These are phyloP conservation scores for Trichophyton mentagrophytes DNA, from an alignment of 2,329 filamentous ascomycete species.

Conservation along the genomic window DNA sequence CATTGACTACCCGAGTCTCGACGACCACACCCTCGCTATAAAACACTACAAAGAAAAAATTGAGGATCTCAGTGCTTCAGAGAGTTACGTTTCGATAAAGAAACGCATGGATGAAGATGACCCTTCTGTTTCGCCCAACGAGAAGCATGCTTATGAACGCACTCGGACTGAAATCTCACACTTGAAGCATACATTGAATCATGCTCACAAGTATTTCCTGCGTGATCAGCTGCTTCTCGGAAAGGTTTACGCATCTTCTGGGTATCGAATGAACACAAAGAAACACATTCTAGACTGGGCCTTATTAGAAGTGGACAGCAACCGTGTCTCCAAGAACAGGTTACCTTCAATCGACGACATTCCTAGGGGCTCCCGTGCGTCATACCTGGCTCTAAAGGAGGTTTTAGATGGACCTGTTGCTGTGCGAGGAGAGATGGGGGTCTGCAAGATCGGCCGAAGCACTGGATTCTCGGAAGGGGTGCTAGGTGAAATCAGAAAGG, in stretches of 20 bases:
- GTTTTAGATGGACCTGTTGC: neutral
- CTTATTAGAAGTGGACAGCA: neutral
- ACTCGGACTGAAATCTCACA: neutral
- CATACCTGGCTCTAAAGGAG: neutral
- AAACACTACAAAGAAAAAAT: neutral
- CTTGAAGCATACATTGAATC: neutral
- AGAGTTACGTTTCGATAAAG: neutral
- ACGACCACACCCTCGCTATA: neutral
- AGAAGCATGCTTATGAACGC: neutral
- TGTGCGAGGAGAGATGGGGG: neutral
- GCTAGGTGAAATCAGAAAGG: neutral
- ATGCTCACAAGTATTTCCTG: neutral
- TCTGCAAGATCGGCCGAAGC: neutral
- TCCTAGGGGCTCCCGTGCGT: neutral
- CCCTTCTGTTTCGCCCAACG: neutral
- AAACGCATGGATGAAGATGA: neutral
- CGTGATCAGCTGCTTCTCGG: neutral
- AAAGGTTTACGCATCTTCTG: neutral
- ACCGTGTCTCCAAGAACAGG: neutral
- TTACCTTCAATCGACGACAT: neutral
- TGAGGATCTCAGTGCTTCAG: neutral
- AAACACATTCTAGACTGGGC: neutral
- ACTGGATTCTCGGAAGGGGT: neutral
- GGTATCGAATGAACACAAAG: neutral
- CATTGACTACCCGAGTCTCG: neutral